phyloP scores from a whole-genome alignment of 805 yeast genomes.

The Metschnikowia gruessii region DNA sequence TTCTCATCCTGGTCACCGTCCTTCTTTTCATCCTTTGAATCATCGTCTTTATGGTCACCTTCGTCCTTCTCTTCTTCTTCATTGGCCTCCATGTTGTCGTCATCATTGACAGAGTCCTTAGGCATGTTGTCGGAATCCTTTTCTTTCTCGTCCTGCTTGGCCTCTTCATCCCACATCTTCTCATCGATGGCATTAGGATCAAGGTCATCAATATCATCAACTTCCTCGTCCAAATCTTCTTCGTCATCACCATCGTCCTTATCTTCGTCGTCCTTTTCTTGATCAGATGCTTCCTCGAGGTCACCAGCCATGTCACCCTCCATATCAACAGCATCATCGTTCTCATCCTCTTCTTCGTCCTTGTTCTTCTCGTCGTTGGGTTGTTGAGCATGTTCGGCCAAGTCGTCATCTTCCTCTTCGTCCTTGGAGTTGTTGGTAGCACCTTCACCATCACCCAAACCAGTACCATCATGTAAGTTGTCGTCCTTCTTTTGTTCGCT shows the following conservation, averaged over 20 bases:
- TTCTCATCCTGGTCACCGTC: constrained; percentile 46
- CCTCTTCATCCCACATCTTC: constrained; percentile 97
- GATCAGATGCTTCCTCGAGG: constrained; percentile 72
- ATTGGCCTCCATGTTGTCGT: constrained; percentile 47
- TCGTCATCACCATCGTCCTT: constrained; percentile 39
- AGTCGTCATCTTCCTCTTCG: constrained; percentile 87
- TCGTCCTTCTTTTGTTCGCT: constrained; percentile 57
- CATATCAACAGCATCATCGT: constrained; percentile 88
- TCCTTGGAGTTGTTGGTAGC: constrained; percentile 78
- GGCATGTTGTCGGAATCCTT: constrained; percentile 76
- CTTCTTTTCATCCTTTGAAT: constrained; percentile 28
- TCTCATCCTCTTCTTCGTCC: constrained; percentile 56
- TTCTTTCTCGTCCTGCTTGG: constrained; percentile 70
- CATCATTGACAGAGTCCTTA: constrained; percentile 49
- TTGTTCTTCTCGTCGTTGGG: constrained; percentile 68
- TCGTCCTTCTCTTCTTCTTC: constrained; percentile 46
- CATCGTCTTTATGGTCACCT: constrained; percentile 33
- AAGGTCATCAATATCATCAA: constrained; percentile 82
- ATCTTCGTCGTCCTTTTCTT: constrained; percentile 49
- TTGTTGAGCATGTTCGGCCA: constrained; percentile 72
- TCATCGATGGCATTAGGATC: constrained; percentile 96
- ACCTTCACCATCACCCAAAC: constrained; percentile 91
- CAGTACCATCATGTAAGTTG: constrained; percentile 80
- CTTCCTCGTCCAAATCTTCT: constrained; percentile 78
- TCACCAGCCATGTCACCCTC: constrained; percentile 98